Conservation (phyloP, 371 early-diverging fungal species). For the Mortierella sp. region DNA sequence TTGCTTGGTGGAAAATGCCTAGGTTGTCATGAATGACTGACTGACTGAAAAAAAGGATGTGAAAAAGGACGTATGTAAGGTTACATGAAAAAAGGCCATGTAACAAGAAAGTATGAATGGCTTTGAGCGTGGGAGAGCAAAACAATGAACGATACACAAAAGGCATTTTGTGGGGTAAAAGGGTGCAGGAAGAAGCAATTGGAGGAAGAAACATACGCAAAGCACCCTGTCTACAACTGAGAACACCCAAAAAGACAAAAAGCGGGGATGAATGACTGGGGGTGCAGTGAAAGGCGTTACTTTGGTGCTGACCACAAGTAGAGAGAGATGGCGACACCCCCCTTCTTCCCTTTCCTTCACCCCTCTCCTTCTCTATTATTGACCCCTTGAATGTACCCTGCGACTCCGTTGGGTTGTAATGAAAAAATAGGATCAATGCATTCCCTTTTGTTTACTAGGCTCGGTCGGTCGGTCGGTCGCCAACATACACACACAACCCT, state of each 20-base stretch:
- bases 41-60: neutral
- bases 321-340: neutral
- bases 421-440: neutral
- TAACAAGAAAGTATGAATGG: neutral
- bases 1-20: neutral
- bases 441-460: neutral
- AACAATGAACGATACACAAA: neutral
- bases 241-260: neutral
- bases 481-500: neutral
- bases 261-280: neutral
- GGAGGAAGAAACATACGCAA: neutral
- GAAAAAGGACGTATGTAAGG: neutral
- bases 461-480: too few species aligned
- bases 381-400: neutral
- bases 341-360: neutral
- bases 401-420: conserved; percentile 9
- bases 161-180: neutral
- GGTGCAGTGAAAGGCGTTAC: neutral
- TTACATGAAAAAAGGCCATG: neutral
- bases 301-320: neutral
- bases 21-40: neutral
- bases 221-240: neutral
- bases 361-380: neutral
- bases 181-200: neutral
- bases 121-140: conserved; percentile 1